Evolutionary conservation across 2,329 filamentous ascomycete genomes (phyloP).

Genomic region (Claviceps sp.): DNA sequence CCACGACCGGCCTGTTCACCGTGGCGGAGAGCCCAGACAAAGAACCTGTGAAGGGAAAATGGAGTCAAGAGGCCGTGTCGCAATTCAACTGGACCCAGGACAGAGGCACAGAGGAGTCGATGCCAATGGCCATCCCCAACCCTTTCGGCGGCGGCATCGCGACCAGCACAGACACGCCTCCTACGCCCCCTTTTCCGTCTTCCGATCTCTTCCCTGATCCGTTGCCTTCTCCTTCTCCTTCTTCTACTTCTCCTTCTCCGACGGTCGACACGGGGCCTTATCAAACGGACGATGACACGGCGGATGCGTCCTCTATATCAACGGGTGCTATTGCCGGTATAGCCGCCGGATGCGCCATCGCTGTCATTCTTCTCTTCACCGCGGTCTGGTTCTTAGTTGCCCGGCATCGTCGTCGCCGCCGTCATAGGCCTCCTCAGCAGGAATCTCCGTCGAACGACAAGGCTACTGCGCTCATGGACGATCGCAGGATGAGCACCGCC

Average conservation of each 20-base stretch:
- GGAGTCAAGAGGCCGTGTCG: background rate
- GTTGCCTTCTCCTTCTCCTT: background rate
- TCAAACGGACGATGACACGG: background rate
- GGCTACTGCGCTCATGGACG: constrained; percentile 27
- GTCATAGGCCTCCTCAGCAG: background rate
- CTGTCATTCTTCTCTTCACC: constrained; percentile 25
- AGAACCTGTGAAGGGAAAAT: background rate
- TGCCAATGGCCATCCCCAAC: background rate
- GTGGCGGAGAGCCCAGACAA: constrained; percentile 3
- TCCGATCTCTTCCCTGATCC: too few species aligned
- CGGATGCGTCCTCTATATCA: constrained; percentile 18
- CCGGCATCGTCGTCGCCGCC: constrained; percentile 20
- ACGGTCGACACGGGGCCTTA: background rate
- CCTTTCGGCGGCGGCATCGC: background rate
- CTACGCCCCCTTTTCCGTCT: too few species aligned
- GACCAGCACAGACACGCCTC: background rate
- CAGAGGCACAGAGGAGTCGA: background rate
- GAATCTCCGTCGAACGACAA: constrained; percentile 10
- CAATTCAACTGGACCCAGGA: background rate
- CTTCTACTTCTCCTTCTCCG: background rate
- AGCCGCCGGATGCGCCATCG: constrained; percentile 26
- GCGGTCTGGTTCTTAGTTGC: constrained; percentile 30
- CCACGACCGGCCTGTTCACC: constrained; percentile 11
- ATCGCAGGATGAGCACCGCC: constrained; percentile 30
- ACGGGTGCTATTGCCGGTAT: constrained; percentile 34